Base-by-base conservation (phyloP, 2,329 filamentous ascomycete genomes). In the Coniella lustricola region DNA sequence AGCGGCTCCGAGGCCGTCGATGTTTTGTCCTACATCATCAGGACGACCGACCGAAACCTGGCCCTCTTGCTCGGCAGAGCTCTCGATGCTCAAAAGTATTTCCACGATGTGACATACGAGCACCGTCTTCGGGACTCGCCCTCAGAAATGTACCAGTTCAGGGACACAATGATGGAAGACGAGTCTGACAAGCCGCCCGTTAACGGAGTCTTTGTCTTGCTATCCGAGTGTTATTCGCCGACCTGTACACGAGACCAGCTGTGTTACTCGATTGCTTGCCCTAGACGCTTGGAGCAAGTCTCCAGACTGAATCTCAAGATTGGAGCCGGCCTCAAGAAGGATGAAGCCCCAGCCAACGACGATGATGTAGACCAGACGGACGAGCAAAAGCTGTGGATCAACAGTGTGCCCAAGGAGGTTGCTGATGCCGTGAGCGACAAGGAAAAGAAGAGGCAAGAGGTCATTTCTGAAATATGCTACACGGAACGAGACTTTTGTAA, bases 401-500 rank as follows among this genome's bases (percentile, higher is more conserved):
- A 97, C 65, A 95, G 90, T 13, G 93, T 98, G 32, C 88, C 90
- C 1, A 93, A 95, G 65, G 93, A 97, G 64, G 75, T 98, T 49
- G 90, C 90, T 1, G 90, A 97, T 58, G 87, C 84, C 61, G 84
- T 96, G 25, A 83, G 82, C 43, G 93, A 98, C 57, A 81, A 80
- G 56, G 93, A 98, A 67, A 94, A 95, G 81, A 97, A 97, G 72
- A 82, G 93, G 38, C 93, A 98, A 64, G 93, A 98, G 63, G 87
- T 98, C 58, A 96, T 98, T 52, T 96, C 91, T 5, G 93, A 98
- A 65, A 84, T 97, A 54, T 96, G 94, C 82, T 98, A 98, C 69
- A 98, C 93, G 0, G 93, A 98, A 66, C 82, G 93, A 58, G 93
- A 98, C 69, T 98, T 98, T 60, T 93, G 98, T 63, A 98, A 98